A percentile compares a stretch with the other conserved stretches of the same genome.
These are phyloP conservation scores for Neonectria sp. DNA, from an alignment of 2,329 filamentous ascomycete genomes.

Conservation along the genomic window DNA sequence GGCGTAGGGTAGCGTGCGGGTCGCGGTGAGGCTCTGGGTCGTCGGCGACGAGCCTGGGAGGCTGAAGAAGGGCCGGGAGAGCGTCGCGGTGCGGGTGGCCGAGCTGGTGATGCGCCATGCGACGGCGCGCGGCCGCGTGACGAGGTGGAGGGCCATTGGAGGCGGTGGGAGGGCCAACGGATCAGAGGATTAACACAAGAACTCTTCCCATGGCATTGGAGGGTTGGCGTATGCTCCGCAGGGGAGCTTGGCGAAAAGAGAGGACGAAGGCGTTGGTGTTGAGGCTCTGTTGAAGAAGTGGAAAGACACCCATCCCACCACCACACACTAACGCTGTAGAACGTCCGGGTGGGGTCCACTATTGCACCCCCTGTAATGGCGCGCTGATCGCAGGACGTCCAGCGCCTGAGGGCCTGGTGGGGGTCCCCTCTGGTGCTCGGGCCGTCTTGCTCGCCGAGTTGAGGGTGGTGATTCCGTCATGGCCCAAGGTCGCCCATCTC, in stretches of 20 bases:
- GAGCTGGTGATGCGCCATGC: slow-evolving; percentile 32
- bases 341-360: not conserved
- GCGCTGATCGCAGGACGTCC: not conserved
- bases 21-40: slow-evolving; percentile 78
- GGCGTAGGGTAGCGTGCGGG: slow-evolving; percentile 83
- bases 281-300: slow-evolving; percentile 5
- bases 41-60: slow-evolving; percentile 46
- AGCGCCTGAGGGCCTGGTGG: slow-evolving; percentile 6
- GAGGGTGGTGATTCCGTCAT: slow-evolving; percentile 48
- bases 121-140: slow-evolving; percentile 33
- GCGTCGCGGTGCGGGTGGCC: slow-evolving; percentile 37
- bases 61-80: slow-evolving; percentile 57
- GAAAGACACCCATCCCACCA: not conserved
- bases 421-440: slow-evolving; percentile 33
- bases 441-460: slow-evolving; percentile 47
- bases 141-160: slow-evolving; percentile 40
- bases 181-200: slow-evolving; percentile 1
- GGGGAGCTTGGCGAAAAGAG: not conserved
- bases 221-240: not conserved
- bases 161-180: not conserved
- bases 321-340: slow-evolving; percentile 3
- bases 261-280: slow-evolving; percentile 5
- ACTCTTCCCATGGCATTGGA: slow-evolving; percentile 19
- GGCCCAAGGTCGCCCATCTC: slow-evolving; percentile 12
- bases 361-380: not conserved